phyloP scores from a whole-genome alignment of 257 asterid species.

The Agastache rugosa region DNA sequence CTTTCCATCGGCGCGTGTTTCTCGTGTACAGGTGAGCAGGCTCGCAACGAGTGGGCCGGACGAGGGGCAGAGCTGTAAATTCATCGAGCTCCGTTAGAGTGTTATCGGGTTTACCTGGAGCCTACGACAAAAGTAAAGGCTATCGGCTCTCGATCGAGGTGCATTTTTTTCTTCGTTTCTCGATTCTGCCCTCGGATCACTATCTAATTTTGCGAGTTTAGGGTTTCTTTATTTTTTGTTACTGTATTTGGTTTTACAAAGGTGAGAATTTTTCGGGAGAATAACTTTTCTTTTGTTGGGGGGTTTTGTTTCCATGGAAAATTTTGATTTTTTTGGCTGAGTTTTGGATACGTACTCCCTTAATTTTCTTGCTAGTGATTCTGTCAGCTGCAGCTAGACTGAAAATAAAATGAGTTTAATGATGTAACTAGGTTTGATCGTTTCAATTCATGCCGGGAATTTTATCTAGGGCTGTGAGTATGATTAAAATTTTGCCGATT shows the following conservation, averaged over 20 bases:
- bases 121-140: slow-evolving; percentile 38
- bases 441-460: slow-evolving; percentile 11
- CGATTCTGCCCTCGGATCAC: slow-evolving; percentile 36
- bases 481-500: not conserved
- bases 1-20: slow-evolving; percentile 16
- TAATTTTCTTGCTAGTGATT: not conserved
- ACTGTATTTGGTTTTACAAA: not conserved
- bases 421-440: not conserved
- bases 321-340: not conserved
- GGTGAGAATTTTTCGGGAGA: not conserved
- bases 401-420: not conserved
- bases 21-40: slow-evolving; percentile 32
- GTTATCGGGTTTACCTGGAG: slow-evolving; percentile 34
- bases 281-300: not conserved
- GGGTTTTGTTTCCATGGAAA: not conserved
- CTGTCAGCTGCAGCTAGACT: not conserved
- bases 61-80: slow-evolving; percentile 35
- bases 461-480: not conserved
- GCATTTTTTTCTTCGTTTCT: slow-evolving; percentile 32
- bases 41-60: slow-evolving; percentile 13
- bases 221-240: not conserved
- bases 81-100: slow-evolving; percentile 25
- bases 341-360: not conserved
- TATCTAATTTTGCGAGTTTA: slow-evolving; percentile 24
- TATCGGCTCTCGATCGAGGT: slow-evolving; percentile 63